Base-by-base conservation (phyloP, 345 rosid species). In the Eutrema japonicum region DNA sequence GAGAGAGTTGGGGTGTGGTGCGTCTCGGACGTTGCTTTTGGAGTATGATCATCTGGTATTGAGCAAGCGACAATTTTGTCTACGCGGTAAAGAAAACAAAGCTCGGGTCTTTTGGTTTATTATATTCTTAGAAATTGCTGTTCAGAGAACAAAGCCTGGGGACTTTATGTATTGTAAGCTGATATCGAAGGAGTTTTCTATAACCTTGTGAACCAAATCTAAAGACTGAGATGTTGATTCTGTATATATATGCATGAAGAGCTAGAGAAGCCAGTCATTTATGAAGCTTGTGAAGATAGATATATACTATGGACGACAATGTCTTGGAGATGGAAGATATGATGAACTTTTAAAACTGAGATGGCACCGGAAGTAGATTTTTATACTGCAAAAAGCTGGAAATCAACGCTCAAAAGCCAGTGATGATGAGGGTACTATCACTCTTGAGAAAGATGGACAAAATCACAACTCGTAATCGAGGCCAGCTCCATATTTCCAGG, bases 401-500 rank as follows among this genome's bases (percentile, higher is more conserved):
- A 42, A 27, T 63, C 36, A 4, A 8, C 35, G n/a, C 40, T 52
- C 22, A 16, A 16, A 22, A 9, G 55, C 64, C 41, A 72, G 43
- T 50, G 53, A 9, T 11, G 50, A 10, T 29, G 43, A 47, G 41
- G 59, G n/a, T 45, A n/a, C n/a, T n/a, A 45, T 4, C 65, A 56
- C 59, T 51, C 26, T 50, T 59, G 10, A 42, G 56, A 50, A 27
- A 14, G 2, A 68, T 10, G 9, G 10, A 52, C 29, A 52, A 12
- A 70, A 42, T 91, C 83, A 92, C 10, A 89, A 86, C 84, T 90
- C 79, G 71, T 88, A 88, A 76, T 88, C 96, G 36, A 92, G 79
- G 50, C 96, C 98, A 45, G 96, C 78, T 51, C 98, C 98, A 54
- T 85, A 90, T 77, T 83, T 87, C 96, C 96, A 92, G 70, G 98